These are phyloP conservation scores for Penicillium ochrochloron DNA, from an alignment of 495 filamentous ascomycete species.

Conservation along the genomic window DNA sequence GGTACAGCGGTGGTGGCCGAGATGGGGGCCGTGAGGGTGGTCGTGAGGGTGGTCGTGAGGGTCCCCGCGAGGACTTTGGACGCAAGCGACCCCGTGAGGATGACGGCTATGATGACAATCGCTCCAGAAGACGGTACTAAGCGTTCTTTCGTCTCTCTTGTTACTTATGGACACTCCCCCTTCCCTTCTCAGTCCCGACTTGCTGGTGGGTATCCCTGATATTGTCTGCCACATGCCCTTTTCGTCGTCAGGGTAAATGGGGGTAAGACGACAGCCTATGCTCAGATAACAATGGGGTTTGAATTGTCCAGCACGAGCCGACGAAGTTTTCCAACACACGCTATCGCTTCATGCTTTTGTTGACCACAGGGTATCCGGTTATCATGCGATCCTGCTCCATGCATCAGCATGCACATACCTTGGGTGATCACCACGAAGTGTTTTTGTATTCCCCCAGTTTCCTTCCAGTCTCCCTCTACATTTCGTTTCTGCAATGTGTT, in stretches of 20 bases:
- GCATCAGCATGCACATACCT: constrained; percentile 18
- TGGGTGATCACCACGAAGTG: constrained; percentile 16
- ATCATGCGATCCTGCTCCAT: constrained; percentile 9
- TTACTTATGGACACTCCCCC: constrained; percentile 25
- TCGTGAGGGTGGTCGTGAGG: too few relatives aligned
- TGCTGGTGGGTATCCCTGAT: constrained; percentile 57
- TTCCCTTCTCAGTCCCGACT: constrained; percentile 37
- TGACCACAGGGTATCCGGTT: constrained; percentile 5
- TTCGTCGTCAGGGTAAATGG: constrained; percentile 69
- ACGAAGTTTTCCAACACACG: constrained; percentile 11
- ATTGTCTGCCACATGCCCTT: constrained; percentile 48
- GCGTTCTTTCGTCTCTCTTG: constrained; percentile 27
- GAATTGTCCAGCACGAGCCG: constrained; percentile 14
- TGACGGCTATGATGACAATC: constrained; percentile 74
- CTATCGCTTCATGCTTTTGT: constrained; percentile 12
- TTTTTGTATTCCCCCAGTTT: constrained; percentile 31
- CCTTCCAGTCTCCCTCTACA: constrained; percentile 25
- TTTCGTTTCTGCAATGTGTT: constrained; percentile 29
- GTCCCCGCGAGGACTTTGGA: constrained; percentile 51
- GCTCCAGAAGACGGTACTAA: constrained; percentile 80
- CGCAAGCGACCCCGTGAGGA: constrained; percentile 62
- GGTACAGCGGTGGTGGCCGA: constrained; percentile 53
- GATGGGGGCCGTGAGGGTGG: too few relatives aligned
- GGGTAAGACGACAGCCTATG: constrained; percentile 20
- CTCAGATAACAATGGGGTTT: constrained; percentile 16